phyloP scores from a whole-genome alignment of 2,329 filamentous ascomycete genomes.

The Phialemonium atrogriseum region DNA sequence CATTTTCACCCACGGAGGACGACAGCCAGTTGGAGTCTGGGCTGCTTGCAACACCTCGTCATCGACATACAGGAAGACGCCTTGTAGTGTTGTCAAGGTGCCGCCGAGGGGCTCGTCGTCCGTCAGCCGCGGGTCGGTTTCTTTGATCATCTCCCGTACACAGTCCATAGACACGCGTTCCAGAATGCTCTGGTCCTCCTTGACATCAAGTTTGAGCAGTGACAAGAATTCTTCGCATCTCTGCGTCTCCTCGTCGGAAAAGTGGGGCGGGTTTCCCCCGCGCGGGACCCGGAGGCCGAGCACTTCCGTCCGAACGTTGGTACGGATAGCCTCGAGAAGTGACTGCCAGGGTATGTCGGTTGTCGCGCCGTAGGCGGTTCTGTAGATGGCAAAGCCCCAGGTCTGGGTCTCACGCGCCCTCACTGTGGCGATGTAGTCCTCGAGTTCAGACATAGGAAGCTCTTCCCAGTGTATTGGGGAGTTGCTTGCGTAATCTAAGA shows the following conservation, averaged over 20 bases:
- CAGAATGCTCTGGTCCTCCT: constrained; percentile 4
- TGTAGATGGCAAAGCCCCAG: constrained; percentile 4
- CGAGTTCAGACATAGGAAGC: constrained; percentile 5
- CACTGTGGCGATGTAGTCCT: constrained; percentile 2
- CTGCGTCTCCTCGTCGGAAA: constrained; percentile 3
- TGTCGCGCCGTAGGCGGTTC: constrained; percentile 3
- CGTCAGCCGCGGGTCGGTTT: constrained; percentile 4
- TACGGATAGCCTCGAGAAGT: constrained; percentile 4
- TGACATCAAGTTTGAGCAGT: constrained; percentile 4
- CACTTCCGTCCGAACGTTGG: constrained; percentile 4
- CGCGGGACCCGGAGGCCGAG: constrained; percentile 2
- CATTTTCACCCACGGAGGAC: constrained; percentile 3
- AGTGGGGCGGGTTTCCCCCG: constrained; percentile 3
- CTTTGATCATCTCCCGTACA: constrained; percentile 4
- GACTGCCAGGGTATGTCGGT: constrained; percentile 5
- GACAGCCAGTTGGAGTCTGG: constrained; percentile 3
- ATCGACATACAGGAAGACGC: constrained; percentile 4
- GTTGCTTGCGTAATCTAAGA: no score
- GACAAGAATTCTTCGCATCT: constrained; percentile 5
- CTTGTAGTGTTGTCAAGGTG: constrained; percentile 4
- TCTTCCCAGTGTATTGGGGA: no score
- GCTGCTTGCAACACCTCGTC: constrained; percentile 3
- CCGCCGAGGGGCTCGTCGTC: constrained; percentile 3
- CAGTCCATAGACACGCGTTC: constrained; percentile 4
- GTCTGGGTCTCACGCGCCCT: constrained; percentile 3